These are phyloP conservation scores for Neurospora sp. DNA, from an alignment of 495 filamentous ascomycete genomes.

Conservation along the genomic window DNA sequence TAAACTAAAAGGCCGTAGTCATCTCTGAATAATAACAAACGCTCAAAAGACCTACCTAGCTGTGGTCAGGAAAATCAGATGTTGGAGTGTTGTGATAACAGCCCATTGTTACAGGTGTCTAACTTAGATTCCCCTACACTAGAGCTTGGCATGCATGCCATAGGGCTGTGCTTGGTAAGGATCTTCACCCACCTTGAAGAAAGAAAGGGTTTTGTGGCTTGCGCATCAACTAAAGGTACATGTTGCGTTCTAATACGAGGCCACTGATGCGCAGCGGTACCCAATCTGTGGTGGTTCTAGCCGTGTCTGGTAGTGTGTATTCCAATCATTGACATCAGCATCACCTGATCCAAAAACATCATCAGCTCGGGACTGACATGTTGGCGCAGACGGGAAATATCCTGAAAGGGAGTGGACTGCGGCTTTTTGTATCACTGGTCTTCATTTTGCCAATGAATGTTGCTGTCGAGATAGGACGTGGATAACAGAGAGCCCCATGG, in stretches of 20 bases:
- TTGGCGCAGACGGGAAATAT: neutral
- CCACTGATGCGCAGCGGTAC: neutral
- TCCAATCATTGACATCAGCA: neutral
- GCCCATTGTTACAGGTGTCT: neutral
- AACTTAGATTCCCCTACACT: neutral
- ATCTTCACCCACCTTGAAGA: constrained; percentile 1
- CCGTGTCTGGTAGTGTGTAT: neutral
- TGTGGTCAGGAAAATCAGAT: neutral
- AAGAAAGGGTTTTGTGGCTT: neutral
- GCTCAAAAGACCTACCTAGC: neutral
- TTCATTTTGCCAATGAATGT: neutral
- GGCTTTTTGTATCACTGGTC: neutral
- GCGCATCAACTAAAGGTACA: neutral
- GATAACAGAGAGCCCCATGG: neutral
- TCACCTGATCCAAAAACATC: neutral
- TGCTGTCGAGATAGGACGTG: neutral
- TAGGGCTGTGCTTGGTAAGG: constrained; percentile 12
- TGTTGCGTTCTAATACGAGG: neutral
- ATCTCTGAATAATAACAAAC: neutral
- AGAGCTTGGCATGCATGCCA: neutral
- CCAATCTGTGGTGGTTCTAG: neutral
- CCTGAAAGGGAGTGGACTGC: neutral
- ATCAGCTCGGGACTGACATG: neutral
- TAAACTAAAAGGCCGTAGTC: neutral
- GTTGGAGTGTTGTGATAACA: neutral